Evolutionary conservation across 2,329 filamentous ascomycete genomes (phyloP).

Genomic region (Arthrobotrys musiformis): DNA sequence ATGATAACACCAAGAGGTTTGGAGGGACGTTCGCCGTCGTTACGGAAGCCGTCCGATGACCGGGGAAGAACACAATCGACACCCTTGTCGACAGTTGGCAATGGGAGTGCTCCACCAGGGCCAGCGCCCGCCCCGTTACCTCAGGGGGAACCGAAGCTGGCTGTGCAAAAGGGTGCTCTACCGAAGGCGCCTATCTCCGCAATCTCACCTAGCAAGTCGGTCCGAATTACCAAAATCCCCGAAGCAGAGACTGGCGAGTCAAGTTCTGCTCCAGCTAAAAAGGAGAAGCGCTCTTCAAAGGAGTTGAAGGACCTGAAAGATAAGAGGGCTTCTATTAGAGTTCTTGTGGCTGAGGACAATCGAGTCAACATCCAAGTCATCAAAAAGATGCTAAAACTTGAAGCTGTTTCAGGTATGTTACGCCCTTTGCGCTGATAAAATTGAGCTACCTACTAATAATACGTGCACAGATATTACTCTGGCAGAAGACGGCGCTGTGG

Average conservation of each 20-base stretch:
- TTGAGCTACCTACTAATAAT: background rate
- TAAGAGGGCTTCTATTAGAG: conserved; percentile 63
- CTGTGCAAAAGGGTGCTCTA: background rate
- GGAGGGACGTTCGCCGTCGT: conserved; percentile 13
- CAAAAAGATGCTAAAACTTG: conserved; percentile 70
- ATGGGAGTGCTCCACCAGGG: background rate
- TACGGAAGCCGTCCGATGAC: conserved; percentile 36
- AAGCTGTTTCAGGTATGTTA: conserved; percentile 63
- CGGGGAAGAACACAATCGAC: conserved; percentile 3
- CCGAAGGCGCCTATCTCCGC: conserved; percentile 1
- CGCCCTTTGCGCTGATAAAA: background rate
- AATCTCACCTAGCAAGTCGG: conserved; percentile 42
- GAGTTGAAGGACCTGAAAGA: conserved; percentile 42
- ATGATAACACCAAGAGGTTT: conserved; percentile 44
- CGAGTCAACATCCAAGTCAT: conserved; percentile 73
- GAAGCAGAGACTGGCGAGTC: conserved; percentile 12
- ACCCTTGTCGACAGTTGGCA: background rate
- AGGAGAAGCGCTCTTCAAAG: conserved; percentile 38
- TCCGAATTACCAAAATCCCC: conserved; percentile 28
- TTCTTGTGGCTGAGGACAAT: conserved; percentile 86
- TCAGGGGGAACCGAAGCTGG: background rate
- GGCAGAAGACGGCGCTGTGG: conserved; percentile 86
- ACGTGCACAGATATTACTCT: conserved; percentile 76
- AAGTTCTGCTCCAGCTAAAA: conserved; percentile 24
- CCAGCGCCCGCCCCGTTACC: background rate